Evolutionary conservation across 1,284 basidiomycete genomes (phyloP), one percentile per base, ranked within the genome.

Genomic region (Leccinum angustisporum): DNA sequence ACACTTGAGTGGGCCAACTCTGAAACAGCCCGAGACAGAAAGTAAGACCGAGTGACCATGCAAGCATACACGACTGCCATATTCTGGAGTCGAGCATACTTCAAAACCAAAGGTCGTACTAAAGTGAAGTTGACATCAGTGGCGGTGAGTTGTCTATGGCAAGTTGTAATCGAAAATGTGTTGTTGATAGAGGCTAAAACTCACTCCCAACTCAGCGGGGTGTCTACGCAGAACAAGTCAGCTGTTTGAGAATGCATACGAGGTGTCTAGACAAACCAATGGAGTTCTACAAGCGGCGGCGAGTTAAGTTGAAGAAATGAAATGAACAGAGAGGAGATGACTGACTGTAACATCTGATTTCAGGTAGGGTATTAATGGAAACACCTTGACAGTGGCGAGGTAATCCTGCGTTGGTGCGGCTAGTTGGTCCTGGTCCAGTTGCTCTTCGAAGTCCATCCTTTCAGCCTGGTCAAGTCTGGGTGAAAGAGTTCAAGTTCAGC

Each of bases 101-200:
- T 91, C 70, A 84, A 78, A 3, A 94, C 88, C 30, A 95, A 76
- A 1, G 94, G 94, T 10, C 92, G 84, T 31, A 95, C 86, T 58
- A 95, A 79, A 6, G 90, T 83, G 68, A 94, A 94, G 71, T 93
- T 92, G 76, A 96, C 84, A 67, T 94, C 91, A 2, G 92, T 87
- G 0, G 92, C 89, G 14, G 86, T 89, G 58, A 94, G 80, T 70
- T 93, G 90, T 14, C 88, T 91, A 56, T 25, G 53, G 52, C 31
- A 51, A 56, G 9, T 25, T 33, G 54, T 43, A 40, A 25, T 61
- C 30, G 50, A 61, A 38, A 54, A 56, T 4, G 54, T 11, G 38
- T 21, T 31, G 59, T 38, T 2, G 7, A 61, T 18, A n/a, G 13
- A 43, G 14, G 36, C 25, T 67, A 69, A 61, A 59, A 85, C 87